Conservation (phyloP, 2,329 filamentous ascomycete genomes). For the Chalaropsis thielavioides region DNA sequence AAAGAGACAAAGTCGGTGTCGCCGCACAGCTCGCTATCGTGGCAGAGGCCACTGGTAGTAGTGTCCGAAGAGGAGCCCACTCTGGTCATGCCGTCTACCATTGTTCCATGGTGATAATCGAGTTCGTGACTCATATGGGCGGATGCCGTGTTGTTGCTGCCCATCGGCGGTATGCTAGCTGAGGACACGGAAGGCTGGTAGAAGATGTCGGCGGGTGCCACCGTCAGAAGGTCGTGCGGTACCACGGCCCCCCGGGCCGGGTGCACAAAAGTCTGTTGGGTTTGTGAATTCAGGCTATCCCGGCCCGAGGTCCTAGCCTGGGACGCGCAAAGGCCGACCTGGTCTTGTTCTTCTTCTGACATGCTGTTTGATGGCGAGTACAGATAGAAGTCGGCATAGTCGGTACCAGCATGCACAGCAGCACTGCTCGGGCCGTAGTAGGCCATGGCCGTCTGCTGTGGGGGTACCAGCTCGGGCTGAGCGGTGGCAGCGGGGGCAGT, state of each 20-base stretch:
- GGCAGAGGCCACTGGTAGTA: not conserved
- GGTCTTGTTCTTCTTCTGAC: constrained; percentile 34
- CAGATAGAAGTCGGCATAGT: constrained; percentile 42
- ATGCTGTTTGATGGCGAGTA: constrained; percentile 37
- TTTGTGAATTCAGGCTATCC: not conserved
- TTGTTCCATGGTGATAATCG: not conserved
- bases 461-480: not conserved
- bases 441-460: not conserved
- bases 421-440: not conserved
- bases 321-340: too few species aligned
- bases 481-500: not conserved
- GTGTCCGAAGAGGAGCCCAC: not conserved
- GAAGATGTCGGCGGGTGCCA: not conserved
- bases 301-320: too few species aligned
- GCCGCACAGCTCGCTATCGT: not conserved
- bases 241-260: not conserved
- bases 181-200: not conserved
- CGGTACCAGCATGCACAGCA: constrained; percentile 15
- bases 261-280: not conserved
- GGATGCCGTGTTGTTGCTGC: not conserved
- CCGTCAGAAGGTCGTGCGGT: not conserved
- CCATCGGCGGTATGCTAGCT: not conserved
- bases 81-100: not conserved
- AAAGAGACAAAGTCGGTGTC: not conserved
- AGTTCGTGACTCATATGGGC: not conserved